Evolutionary conservation across 2,329 filamentous ascomycete genomes (phyloP).

Genomic region (Talaromyces verruculosus): DNA sequence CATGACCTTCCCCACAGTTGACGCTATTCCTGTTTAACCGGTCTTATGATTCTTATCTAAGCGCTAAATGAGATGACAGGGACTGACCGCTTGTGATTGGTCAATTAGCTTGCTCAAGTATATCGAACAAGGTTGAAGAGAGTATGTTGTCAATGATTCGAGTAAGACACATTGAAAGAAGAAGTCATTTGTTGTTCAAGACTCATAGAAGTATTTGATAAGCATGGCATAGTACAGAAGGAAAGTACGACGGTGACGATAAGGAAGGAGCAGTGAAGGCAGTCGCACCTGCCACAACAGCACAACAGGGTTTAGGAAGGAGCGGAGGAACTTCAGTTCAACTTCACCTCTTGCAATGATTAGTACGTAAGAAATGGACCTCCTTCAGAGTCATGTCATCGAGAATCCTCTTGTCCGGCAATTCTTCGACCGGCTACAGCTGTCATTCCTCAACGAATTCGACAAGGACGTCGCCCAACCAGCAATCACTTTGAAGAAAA

Average conservation of each 20-base stretch:
- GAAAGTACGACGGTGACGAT: too few species aligned
- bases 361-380: neutral
- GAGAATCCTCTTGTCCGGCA: slow-evolving; percentile 1
- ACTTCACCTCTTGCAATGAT: neutral
- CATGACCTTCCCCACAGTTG: neutral
- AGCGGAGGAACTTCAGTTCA: neutral
- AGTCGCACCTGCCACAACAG: neutral
- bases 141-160: neutral
- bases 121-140: too few species aligned
- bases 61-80: neutral
- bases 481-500: slow-evolving; percentile 31
- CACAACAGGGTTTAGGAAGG: neutral
- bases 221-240: neutral
- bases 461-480: slow-evolving; percentile 23
- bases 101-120: neutral
- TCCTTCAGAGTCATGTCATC: too few species aligned
- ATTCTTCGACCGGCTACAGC: slow-evolving; percentile 19
- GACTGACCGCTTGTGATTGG: slow-evolving; percentile 3
- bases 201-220: neutral
- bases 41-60: neutral
- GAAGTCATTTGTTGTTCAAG: neutral
- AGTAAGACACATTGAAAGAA: neutral
- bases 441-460: slow-evolving; percentile 18
- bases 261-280: neutral
- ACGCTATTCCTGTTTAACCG: neutral